phyloP scores from a whole-genome alignment of 345 rosid species.

The Melaleuca quinquenervia region DNA sequence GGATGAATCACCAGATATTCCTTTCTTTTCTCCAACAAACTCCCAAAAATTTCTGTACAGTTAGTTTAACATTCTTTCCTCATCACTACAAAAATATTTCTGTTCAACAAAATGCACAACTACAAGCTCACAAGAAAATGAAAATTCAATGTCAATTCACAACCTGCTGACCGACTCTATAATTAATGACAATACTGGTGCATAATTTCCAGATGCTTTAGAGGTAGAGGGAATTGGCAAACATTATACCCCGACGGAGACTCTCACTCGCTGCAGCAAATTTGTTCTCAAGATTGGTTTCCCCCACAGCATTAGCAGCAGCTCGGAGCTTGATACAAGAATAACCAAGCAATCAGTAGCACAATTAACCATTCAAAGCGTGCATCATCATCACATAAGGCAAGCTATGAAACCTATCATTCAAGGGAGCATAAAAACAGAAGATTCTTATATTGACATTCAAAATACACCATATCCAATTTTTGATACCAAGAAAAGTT shows the following conservation, averaged over 20 bases:
- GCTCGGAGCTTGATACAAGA: slow-evolving; percentile 46
- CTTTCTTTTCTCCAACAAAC: background rate
- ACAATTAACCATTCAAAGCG: background rate
- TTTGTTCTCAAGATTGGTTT: slow-evolving; percentile 55
- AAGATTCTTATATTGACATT: too few species aligned
- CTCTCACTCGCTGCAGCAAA: slow-evolving; percentile 87
- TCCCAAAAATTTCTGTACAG: background rate
- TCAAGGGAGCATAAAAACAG: too few species aligned
- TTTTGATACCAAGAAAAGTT: too few species aligned
- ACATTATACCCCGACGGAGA: slow-evolving; percentile 85
- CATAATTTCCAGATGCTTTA: slow-evolving; percentile 1
- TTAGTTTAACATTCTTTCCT: background rate
- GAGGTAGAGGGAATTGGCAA: slow-evolving; percentile 81
- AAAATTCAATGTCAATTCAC: background rate
- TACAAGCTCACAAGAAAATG: background rate
- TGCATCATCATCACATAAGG: too few species aligned
- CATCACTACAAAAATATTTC: background rate
- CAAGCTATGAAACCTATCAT: too few species aligned
- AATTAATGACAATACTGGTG: background rate
- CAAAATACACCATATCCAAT: too few species aligned
- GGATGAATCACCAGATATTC: background rate
- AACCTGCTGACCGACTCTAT: background rate
- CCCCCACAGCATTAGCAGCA: slow-evolving; percentile 94
- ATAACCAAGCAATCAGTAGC: background rate
- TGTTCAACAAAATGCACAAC: background rate